These are phyloP conservation scores for Trichoderma koningiopsis DNA, from an alignment of 2,329 filamentous ascomycete species.

Conservation along the genomic window DNA sequence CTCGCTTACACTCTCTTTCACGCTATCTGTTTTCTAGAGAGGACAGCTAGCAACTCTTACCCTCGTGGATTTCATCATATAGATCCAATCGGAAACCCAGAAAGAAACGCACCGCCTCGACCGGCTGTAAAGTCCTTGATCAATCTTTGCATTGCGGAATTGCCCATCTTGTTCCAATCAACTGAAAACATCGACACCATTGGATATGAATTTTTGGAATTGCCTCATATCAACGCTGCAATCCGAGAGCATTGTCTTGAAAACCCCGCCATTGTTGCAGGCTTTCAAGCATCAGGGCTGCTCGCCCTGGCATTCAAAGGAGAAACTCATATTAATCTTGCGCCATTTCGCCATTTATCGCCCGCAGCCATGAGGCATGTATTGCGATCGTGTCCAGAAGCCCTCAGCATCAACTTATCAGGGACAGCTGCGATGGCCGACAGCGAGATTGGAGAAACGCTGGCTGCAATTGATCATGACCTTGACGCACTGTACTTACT, in stretches of 20 bases:
- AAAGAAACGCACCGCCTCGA: neutral
- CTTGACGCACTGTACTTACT: conserved; percentile 15
- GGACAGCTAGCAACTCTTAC: neutral
- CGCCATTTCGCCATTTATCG: neutral
- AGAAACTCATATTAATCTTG: neutral
- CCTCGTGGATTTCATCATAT: neutral
- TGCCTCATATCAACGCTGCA: neutral
- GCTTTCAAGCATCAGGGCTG: neutral
- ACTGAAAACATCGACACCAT: neutral
- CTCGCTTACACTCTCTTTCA: neutral
- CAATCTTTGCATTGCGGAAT: neutral
- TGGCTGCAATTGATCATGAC: neutral
- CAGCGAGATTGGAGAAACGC: neutral
- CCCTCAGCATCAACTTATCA: neutral
- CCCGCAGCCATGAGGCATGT: neutral
- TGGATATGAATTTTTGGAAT: neutral
- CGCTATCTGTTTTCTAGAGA: neutral
- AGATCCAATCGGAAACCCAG: neutral
- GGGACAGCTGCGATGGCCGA: neutral
- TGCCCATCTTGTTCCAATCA: neutral
- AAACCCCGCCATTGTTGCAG: neutral
- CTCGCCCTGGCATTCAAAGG: neutral
- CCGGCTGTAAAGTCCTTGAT: neutral
- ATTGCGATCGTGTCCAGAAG: neutral
- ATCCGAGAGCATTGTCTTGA: neutral